Evolutionary conservation across 768 basidiomycete genomes (phyloP).

Genomic region (Lactarius vividus): DNA sequence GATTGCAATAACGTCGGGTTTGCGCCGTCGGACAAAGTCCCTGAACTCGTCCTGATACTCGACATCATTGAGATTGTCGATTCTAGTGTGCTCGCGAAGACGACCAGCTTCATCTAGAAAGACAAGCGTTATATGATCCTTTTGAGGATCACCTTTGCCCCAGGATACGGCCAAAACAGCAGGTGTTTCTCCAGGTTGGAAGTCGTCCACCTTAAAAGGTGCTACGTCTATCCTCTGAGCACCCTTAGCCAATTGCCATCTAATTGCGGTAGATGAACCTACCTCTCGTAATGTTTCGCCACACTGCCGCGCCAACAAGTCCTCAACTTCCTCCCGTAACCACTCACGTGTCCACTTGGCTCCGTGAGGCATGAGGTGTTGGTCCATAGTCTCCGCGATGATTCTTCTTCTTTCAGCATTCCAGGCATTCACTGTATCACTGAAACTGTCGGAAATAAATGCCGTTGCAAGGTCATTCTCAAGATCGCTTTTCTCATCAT

Average conservation of each 20-base stretch:
- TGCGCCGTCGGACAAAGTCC: slow-evolving; percentile 76
- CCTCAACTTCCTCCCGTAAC: slow-evolving; percentile 88
- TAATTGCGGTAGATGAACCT: slow-evolving; percentile 31
- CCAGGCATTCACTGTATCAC: slow-evolving; percentile 86
- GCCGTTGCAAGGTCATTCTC: slow-evolving; percentile 76
- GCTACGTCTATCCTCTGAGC: slow-evolving; percentile 78
- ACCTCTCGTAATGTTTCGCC: slow-evolving; percentile 70
- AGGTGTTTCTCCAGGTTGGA: slow-evolving; percentile 68
- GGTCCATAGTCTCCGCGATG: slow-evolving; percentile 73
- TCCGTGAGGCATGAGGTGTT: slow-evolving; percentile 79
- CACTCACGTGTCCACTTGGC: slow-evolving; percentile 89
- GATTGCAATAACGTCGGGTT: slow-evolving; percentile 84
- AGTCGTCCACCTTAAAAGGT: slow-evolving; percentile 60
- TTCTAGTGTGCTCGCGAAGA: slow-evolving; percentile 82
- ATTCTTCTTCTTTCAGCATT: slow-evolving; percentile 80
- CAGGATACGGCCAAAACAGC: slow-evolving; percentile 88
- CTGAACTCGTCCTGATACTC: slow-evolving; percentile 71
- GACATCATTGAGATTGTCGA: slow-evolving; percentile 80
- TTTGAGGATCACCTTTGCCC: slow-evolving; percentile 92
- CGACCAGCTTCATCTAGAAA: slow-evolving; percentile 87
- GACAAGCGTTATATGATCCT: slow-evolving; percentile 83
- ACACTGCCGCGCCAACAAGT: slow-evolving; percentile 68
- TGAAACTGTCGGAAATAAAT: slow-evolving; percentile 80
- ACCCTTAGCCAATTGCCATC: slow-evolving; percentile 6
- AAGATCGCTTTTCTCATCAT: slow-evolving; percentile 60